Evolutionary conservation across 306 rosid species (phyloP).

Genomic region (Acacia confusa): DNA sequence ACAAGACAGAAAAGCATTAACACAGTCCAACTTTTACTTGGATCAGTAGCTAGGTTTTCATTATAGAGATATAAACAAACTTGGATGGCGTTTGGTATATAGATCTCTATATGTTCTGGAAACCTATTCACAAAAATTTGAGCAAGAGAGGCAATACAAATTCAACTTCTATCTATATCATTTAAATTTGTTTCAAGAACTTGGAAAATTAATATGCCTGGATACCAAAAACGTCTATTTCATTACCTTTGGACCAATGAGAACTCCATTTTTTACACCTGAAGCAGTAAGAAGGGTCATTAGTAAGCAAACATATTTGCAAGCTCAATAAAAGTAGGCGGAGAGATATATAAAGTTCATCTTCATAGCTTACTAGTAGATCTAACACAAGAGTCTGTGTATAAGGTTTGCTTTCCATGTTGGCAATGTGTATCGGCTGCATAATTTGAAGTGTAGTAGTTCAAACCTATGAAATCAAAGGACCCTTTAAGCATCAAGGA

Average conservation of each 20-base stretch:
- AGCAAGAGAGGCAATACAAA: not conserved
- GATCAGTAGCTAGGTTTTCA: no score
- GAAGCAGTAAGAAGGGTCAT: constrained; percentile 24
- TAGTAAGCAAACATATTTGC: not conserved
- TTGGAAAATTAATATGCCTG: not conserved
- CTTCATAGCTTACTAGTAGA: constrained; percentile 37
- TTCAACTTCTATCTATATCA: not conserved
- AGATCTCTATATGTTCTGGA: not conserved
- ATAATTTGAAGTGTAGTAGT: constrained; percentile 56
- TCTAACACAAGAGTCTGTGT: constrained; percentile 38
- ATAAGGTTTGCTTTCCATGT: constrained; percentile 15
- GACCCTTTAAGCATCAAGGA: no score
- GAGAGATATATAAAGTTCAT: constrained; percentile 26
- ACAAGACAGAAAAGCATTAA: no score
- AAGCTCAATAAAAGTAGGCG: not conserved
- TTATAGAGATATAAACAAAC: not conserved
- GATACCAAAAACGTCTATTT: not conserved
- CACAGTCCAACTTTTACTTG: no score
- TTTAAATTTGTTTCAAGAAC: not conserved
- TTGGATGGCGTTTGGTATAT: not conserved
- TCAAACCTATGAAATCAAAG: constrained; percentile 65
- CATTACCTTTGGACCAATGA: constrained; percentile 64
- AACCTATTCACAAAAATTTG: not conserved
- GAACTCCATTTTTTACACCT: constrained; percentile 40
- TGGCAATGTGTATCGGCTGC: constrained; percentile 38